Evolutionary conservation across 164 flowering plant genomes (phyloP), one percentile per base, ranked within the genome.

Genomic region (Malania oleifera): DNA sequence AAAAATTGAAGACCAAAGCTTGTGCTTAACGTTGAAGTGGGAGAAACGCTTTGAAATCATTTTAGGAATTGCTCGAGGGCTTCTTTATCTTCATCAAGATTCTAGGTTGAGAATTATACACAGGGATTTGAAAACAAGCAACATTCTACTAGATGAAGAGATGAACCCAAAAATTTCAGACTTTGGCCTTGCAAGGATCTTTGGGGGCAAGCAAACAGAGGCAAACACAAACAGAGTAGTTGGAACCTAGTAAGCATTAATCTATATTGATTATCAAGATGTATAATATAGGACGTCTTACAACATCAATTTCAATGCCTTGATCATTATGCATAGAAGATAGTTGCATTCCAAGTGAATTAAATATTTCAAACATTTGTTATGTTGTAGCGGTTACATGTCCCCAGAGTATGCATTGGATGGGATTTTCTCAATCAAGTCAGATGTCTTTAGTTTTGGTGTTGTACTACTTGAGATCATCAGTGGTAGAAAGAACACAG

Each of bases 331-430:
- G n/a, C n/a, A n/a, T n/a, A n/a, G n/a, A n/a, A n/a, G n/a, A n/a
- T n/a, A n/a, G n/a, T n/a, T n/a, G n/a, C n/a, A n/a, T n/a, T n/a
- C n/a, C n/a, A n/a, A n/a, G n/a, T n/a, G n/a, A n/a, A n/a, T n/a
- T n/a, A n/a, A n/a, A n/a, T n/a, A n/a, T n/a, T n/a, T n/a, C n/a
- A n/a, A n/a, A n/a, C n/a, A n/a, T n/a, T n/a, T n/a, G n/a, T n/a
- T n/a, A n/a, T n/a, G n/a, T n/a, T 29, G 13, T 43, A 61, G 58
- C 43, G 65, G 62, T 19, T 64, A 64, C 17, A 57, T 64, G 67
- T 48, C 68, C 6, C 62, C 68, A 0, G 68, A 65, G 28, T 63
- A 63, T 26, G 67, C 49, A 18, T 20, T 63, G 19, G 15, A 47
- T 15, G 67, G 67, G 11, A 11, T 5, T 13, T 54, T 52, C 29